Percentiles rank a stretch among this genome's conserved stretches.
Evolutionary conservation across 495 filamentous ascomycete species (phyloP).

Genomic region (Parathielavia appendiculata): DNA sequence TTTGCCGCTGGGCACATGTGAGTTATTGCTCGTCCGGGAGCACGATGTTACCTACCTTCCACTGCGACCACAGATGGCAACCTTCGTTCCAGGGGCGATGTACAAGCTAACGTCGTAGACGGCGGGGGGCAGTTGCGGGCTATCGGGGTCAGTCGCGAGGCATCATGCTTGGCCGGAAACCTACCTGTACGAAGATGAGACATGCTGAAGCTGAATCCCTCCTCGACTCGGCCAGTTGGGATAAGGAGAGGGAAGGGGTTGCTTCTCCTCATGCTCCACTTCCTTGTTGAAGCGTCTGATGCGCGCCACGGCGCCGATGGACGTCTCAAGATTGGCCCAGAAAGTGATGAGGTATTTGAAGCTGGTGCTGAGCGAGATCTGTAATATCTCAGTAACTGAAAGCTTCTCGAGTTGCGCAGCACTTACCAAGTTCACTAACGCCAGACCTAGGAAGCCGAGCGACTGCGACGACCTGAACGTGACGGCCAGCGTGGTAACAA

Average conservation of each 20-base stretch:
- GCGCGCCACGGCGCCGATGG: conserved; percentile 45
- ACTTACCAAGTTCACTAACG: conserved; percentile 11
- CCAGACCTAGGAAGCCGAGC: conserved; percentile 32
- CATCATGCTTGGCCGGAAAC: conserved; percentile 42
- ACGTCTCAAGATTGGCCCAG: conserved; percentile 42
- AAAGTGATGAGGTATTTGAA: conserved; percentile 28
- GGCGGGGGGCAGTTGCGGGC: conserved; percentile 16
- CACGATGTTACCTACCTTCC: conserved; percentile 13
- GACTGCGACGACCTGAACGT: conserved; percentile 29
- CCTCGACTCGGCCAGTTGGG: conserved; percentile 39
- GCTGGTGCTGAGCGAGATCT: conserved; percentile 27
- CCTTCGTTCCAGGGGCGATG: conserved; percentile 16
- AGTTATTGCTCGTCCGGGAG: neutral
- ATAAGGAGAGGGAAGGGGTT: neutral
- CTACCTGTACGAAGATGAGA: conserved; percentile 34
- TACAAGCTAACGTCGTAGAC: conserved; percentile 25
- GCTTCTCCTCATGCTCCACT: conserved; percentile 37
- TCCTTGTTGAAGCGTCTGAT: conserved; percentile 51
- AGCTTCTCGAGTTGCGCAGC: neutral
- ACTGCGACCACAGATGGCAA: conserved; percentile 23
- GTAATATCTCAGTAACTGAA: neutral
- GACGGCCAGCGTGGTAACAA: conserved; percentile 39
- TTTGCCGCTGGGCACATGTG: conserved; percentile 3
- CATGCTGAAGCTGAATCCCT: conserved; percentile 42
- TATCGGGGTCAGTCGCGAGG: conserved; percentile 32